Percentiles rank a stretch among this genome's conserved stretches.
phyloP scores from a whole-genome alignment of 768 basidiomycete species.

The Serendipita indica region DNA sequence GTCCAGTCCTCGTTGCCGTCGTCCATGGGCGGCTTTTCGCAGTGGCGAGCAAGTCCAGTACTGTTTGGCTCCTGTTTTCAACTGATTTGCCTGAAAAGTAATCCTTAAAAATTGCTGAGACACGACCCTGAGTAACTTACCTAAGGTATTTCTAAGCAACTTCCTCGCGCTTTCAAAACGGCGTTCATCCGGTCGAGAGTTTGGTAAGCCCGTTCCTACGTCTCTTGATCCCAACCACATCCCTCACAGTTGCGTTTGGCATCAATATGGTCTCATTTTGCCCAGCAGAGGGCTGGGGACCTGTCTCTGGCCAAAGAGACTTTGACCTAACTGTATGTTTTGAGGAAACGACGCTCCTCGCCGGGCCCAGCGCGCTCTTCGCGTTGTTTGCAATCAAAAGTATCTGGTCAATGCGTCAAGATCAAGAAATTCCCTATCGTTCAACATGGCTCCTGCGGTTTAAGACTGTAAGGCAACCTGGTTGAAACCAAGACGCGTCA shows the following conservation, averaged over 20 bases:
- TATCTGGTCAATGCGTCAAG: constrained; percentile 22
- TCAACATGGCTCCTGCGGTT: constrained; percentile 33
- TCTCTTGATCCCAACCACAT: background rate
- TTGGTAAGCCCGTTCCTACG: background rate
- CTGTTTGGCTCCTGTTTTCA: too few species aligned
- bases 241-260: background rate
- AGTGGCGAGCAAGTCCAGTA: background rate
- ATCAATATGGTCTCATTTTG: background rate
- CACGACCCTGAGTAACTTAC: too few species aligned
- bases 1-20: background rate
- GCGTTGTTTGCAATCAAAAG: constrained; percentile 30
- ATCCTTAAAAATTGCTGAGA: too few species aligned
- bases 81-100: too few species aligned
- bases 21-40: background rate
- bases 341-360: constrained; percentile 55
- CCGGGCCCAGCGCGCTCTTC: constrained; percentile 34
- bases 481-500: constrained; percentile 24
- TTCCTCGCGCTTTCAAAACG: too few species aligned
- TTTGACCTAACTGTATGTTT: constrained; percentile 76
- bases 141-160: too few species aligned
- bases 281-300: constrained; percentile 44
- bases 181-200: background rate
- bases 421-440: constrained; percentile 19
- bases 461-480: constrained; percentile 45
- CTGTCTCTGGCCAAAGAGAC: constrained; percentile 39